Base-by-base conservation (phyloP, 164 flowering plant genomes). In the Amborella trichopoda region DNA sequence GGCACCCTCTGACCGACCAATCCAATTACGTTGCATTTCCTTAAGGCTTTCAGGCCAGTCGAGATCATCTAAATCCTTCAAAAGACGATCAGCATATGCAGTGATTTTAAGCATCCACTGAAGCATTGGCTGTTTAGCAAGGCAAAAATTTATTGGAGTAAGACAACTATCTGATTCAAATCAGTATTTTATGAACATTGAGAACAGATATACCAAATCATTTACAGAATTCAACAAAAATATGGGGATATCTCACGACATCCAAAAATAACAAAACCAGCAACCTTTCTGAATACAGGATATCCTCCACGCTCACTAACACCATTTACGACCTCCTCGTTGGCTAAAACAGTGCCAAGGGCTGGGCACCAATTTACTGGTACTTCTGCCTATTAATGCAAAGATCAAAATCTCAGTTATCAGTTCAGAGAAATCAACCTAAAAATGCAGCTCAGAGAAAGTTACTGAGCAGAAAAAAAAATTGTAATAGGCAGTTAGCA, bases 331-430 rank as follows among this genome's bases (percentile, higher is more conserved):
- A 91, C 94, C 62, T 91, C 98, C 67, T 91, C 98, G 61, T 91
- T 89, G 40, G 97, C 95, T 73, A 89, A 68, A 43, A 89, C 97
- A 55, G 97, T 89, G 22, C 96, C 98, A 57, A 91, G 91, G 45
- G 94, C 94, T 53, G 98, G 96, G 54, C 98, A 91, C 98, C 98
- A 91, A 56, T 91, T 91, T 54, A 91, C 98, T 18, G 98, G 96
- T 32, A 91, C 93, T 69, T 91, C 93, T 49, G 95, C 97, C 97
- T 86, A 51, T 52, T 49, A 49, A 49, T 16, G 43, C 11, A 55
- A 23, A 40, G 16, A 27, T 30, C 47, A 36, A 17, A 52, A 39
- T 28, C 52, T 60, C 26, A 53, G n/a, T n/a, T n/a, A n/a, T 26
- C n/a, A n/a, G n/a, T n/a, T n/a, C n/a, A n/a, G n/a, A n/a, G n/a